Conservation (phyloP, 345 rosid genomes). For the Citrus sp. region DNA sequence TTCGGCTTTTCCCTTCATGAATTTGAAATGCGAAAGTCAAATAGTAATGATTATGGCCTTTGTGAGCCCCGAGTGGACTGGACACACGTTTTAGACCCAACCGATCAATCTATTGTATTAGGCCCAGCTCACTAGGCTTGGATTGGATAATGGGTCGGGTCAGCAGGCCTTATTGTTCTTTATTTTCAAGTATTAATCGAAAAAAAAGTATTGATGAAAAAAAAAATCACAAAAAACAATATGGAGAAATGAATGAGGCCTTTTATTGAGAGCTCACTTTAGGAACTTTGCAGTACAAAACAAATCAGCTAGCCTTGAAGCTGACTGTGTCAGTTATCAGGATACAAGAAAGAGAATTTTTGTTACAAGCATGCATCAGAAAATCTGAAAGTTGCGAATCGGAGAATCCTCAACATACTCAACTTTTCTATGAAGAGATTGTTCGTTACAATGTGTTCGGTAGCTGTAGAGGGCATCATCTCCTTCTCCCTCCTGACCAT, state of each 20-base stretch:
- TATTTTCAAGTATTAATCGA: no score
- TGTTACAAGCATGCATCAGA: background rate
- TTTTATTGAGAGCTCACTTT: background rate
- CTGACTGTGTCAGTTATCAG: background rate
- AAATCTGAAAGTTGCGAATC: background rate
- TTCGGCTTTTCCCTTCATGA: no score
- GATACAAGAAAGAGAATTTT: background rate
- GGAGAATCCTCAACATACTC: conserved; percentile 18
- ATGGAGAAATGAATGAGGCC: background rate
- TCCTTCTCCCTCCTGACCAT: background rate
- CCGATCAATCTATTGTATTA: no score
- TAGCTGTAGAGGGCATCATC: conserved; percentile 15
- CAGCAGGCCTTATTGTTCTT: no score
- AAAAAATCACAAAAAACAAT: background rate
- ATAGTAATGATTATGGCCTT: no score
- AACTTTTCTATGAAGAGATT: conserved; percentile 2
- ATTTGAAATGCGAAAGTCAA: no score
- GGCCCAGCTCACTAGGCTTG: no score
- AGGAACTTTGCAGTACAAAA: background rate
- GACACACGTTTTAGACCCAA: no score
- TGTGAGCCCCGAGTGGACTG: no score
- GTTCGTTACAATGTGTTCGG: conserved; percentile 17
- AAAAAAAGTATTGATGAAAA: no score
- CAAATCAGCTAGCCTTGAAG: background rate
- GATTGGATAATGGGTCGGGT: no score